Evolutionary conservation across 2,329 filamentous ascomycete genomes (phyloP).

Genomic region (Akanthomyces dipterigenus): DNA sequence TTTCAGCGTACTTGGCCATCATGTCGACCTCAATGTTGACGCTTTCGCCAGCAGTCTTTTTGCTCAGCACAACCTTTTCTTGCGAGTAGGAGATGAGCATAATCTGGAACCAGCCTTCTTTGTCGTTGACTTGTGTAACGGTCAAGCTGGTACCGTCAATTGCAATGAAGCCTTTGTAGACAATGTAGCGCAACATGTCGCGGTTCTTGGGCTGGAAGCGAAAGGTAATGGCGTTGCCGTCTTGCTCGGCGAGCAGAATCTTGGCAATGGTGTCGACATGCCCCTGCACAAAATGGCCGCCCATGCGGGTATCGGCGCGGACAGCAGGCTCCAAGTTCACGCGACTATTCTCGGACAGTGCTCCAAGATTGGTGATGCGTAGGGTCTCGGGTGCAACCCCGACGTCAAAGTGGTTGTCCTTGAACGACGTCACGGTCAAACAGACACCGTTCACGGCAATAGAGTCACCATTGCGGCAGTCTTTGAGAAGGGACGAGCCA

Average conservation of each 20-base stretch:
- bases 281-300: constrained; percentile 95
- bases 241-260: constrained; percentile 64
- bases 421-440: constrained; percentile 69
- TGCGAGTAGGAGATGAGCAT: constrained; percentile 98
- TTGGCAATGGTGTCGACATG: constrained; percentile 88
- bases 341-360: constrained; percentile 53
- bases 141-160: constrained; percentile 94
- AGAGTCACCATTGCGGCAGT: constrained; percentile 83
- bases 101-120: constrained; percentile 79
- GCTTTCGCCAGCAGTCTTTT: constrained; percentile 70
- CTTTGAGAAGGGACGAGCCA: constrained; percentile 66
- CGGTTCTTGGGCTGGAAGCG: constrained; percentile 66
- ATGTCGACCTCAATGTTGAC: constrained; percentile 95
- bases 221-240: constrained; percentile 87
- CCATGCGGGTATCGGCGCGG: constrained; percentile 87
- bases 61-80: constrained; percentile 77
- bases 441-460: constrained; percentile 95
- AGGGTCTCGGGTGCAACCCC: constrained; percentile 94
- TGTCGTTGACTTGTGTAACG: constrained; percentile 78
- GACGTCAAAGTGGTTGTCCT: constrained; percentile 65
- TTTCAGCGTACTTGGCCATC: constrained; percentile 78
- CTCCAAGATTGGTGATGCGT: constrained; percentile 88
- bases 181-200: constrained; percentile 73
- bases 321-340: constrained; percentile 96
- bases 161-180: constrained; percentile 94